Conservation (phyloP, 192 early-diverging fungal species). For the Backusella westeae region DNA sequence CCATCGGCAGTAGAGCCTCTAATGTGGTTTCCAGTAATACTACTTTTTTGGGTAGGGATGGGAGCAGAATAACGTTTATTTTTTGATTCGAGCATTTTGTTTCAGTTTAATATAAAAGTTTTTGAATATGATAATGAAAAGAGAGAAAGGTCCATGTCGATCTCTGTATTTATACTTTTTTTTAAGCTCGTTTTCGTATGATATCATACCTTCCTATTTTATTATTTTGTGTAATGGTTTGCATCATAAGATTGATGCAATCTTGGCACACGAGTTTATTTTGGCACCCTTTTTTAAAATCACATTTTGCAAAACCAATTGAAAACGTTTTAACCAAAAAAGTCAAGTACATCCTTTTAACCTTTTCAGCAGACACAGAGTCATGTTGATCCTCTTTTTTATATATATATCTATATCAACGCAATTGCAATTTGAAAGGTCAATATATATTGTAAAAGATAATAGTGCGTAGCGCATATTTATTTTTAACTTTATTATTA, state of each 20-base stretch:
- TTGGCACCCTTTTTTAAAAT: not conserved
- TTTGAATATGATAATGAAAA: not conserved
- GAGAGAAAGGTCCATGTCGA: not conserved
- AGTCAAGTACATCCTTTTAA: not conserved
- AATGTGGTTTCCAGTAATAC: not conserved
- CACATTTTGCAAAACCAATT: not conserved
- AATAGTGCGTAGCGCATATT: not conserved
- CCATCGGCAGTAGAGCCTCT: not conserved
- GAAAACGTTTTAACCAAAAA: not conserved
- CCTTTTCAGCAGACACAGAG: not conserved
- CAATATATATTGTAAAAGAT: not conserved
- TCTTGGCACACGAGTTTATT: not conserved
- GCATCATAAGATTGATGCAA: not conserved
- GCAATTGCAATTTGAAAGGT: not conserved
- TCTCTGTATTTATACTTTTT: constrained; percentile 3
- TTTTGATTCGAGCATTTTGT: not conserved
- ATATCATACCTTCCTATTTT: not conserved
- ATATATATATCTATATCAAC: not conserved
- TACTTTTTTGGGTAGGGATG: not conserved
- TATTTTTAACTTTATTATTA: not conserved
- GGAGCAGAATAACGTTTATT: not conserved
- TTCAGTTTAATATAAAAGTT: not conserved
- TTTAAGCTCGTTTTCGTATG: not conserved
- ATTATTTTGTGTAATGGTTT: not conserved
- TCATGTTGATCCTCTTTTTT: not conserved